Evolutionary conservation across 208 protist species (phyloP).

Genomic region (Phytomonas sp.): DNA sequence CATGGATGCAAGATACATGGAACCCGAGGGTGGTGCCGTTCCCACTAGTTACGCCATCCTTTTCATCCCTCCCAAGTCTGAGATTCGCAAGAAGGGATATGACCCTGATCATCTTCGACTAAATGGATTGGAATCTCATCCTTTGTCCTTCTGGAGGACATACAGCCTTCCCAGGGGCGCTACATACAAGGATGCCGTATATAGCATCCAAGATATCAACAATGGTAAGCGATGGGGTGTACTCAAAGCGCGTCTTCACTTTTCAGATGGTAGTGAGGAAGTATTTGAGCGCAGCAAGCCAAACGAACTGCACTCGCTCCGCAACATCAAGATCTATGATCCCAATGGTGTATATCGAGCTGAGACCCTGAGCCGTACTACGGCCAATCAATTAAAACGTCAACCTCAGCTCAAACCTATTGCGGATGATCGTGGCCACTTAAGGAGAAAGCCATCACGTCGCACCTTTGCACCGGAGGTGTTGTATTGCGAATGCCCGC

Average conservation of each 20-base stretch:
- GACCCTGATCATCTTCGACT: conserved; percentile 38
- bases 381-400: conserved; percentile 22
- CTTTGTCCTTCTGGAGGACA: conserved; percentile 64
- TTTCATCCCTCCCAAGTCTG: conserved; percentile 44
- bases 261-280: conserved; percentile 60
- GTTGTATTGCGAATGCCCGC: conserved; percentile 69
- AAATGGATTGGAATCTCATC: conserved; percentile 51
- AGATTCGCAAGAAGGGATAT: conserved; percentile 70
- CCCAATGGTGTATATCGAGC: conserved; percentile 54
- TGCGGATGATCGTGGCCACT: conserved; percentile 49
- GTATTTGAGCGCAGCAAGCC: conserved; percentile 56
- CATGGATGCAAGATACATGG: conserved; percentile 45
- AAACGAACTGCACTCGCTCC: conserved; percentile 33
- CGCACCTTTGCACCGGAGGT: conserved; percentile 67
- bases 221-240: conserved; percentile 53
- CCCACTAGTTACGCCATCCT: conserved; percentile 75
- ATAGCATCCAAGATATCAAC: conserved; percentile 59
- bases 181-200: conserved; percentile 67
- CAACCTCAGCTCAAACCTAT: conserved; percentile 49
- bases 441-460: conserved; percentile 36
- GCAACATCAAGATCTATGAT: conserved; percentile 44
- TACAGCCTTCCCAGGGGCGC: conserved; percentile 36
- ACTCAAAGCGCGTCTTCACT: conserved; percentile 68
- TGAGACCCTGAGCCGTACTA: conserved; percentile 33
- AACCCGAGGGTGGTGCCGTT: conserved; percentile 29